Evolutionary conservation across 768 basidiomycete species (phyloP), one percentile per base, ranked within the genome.

Genomic region (Mycena epipterygia): DNA sequence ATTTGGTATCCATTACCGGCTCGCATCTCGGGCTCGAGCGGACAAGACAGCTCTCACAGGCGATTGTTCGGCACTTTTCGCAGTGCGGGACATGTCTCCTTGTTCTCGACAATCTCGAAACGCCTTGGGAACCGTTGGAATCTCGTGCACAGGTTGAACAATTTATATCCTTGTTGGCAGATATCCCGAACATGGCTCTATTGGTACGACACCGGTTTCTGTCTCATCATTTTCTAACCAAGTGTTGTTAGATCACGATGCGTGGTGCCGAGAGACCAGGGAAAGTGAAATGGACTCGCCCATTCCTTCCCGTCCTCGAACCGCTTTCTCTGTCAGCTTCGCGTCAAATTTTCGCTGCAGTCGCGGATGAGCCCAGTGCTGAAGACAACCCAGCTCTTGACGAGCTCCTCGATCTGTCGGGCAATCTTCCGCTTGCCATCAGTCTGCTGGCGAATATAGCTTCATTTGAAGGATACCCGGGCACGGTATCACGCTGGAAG

Each of bases 61-160:
- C 25, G 12, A 66, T 71, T 30, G 9, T 66, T 16, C n/a, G 27
- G 2, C 48, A 58, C n/a, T 42, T 65, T 27, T 1, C 2, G 8
- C 12, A 39, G 17, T 27, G 29, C 35, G 49, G 49, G 13, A 25
- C 33, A 49, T 49, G 48, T n/a, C 35, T 71, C 1, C 19, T 71
- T 0, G 42, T 71, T 0, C 46, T 71, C 1, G 69, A 71, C 25
- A 71, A 71, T 37, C 60, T 71, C 11, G 70, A 71, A 29, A 71
- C 64, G n/a, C n/a, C n/a, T n/a, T n/a, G n/a, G n/a, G n/a, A n/a
- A n/a, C n/a, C n/a, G n/a, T n/a, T n/a, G n/a, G n/a, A n/a, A n/a
- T 65, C 51, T 35, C 70, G 70, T 23, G 48, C 5, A 17, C 23
- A 48, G 9, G 64, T 62, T 21, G 70, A 71, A 23, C 52, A 71